These are phyloP conservation scores for Ambrosiella beaveri DNA, from an alignment of 2,329 filamentous ascomycete species.

Conservation along the genomic window DNA sequence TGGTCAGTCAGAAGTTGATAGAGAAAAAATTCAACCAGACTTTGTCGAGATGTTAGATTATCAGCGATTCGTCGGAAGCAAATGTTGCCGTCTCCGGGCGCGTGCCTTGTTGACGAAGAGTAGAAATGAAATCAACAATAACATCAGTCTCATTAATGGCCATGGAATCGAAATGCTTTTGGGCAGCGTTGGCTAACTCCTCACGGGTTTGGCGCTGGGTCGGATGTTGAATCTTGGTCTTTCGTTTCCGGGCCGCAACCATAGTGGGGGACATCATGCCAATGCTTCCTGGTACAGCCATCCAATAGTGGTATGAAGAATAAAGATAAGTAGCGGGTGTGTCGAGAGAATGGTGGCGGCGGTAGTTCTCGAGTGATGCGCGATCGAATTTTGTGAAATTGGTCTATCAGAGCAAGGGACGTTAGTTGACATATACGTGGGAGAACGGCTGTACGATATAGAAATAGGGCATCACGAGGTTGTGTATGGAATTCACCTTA, in stretches of 20 bases:
- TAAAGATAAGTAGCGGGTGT: constrained; percentile 50
- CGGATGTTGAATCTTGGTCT: constrained; percentile 39
- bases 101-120: constrained; percentile 27
- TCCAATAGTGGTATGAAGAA: constrained; percentile 42
- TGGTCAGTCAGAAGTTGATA: not conserved
- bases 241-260: constrained; percentile 30
- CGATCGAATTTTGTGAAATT: constrained; percentile 54
- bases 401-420: constrained; percentile 23
- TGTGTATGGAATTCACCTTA: constrained; percentile 8
- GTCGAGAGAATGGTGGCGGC: constrained; percentile 53
- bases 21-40: not conserved
- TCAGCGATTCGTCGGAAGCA: constrained; percentile 9
- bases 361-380: constrained; percentile 55
- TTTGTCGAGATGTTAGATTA: not conserved
- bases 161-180: constrained; percentile 70
- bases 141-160: constrained; percentile 69
- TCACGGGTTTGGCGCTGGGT: constrained; percentile 42
- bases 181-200: constrained; percentile 51
- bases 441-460: not conserved
- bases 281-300: constrained; percentile 45
- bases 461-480: not conserved
- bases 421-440: constrained; percentile 1
- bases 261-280: constrained; percentile 61
- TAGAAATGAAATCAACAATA: constrained; percentile 64
- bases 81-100: constrained; percentile 7